Conservation (phyloP, 768 basidiomycete genomes). For the Rhizopogon rudus region DNA sequence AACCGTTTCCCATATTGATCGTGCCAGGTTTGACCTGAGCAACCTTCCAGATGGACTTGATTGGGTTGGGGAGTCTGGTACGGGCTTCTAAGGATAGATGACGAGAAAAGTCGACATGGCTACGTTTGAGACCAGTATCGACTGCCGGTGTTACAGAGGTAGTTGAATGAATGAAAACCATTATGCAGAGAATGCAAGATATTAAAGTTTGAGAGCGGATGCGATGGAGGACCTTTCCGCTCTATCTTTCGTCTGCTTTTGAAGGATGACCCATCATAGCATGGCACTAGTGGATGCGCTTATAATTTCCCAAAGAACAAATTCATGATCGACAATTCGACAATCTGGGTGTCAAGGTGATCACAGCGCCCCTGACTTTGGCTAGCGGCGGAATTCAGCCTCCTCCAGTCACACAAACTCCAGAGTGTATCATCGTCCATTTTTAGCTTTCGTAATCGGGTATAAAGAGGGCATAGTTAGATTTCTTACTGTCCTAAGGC, state of each 20-base stretch:
- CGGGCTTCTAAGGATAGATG: slow-evolving; percentile 31
- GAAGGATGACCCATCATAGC: background rate
- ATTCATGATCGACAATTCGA: background rate
- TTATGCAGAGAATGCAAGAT: slow-evolving; percentile 2
- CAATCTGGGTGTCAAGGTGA: background rate
- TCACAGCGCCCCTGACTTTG: background rate
- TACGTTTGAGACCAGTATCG: slow-evolving; percentile 16
- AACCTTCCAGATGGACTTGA: slow-evolving; percentile 32
- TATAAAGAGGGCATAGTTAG: too few relatives aligned
- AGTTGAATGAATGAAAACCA: slow-evolving; percentile 21
- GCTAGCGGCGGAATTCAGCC: background rate
- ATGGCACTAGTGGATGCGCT: background rate
- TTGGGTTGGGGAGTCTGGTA: slow-evolving; percentile 29
- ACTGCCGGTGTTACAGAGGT: slow-evolving; percentile 7
- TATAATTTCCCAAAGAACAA: background rate
- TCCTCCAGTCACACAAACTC: background rate
- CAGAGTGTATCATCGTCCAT: background rate
- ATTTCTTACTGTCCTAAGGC: too few relatives aligned
- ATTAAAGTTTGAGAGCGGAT: background rate
- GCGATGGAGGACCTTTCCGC: too few relatives aligned
- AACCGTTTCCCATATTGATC: slow-evolving; percentile 35
- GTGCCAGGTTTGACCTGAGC: slow-evolving; percentile 30
- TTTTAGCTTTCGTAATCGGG: too few relatives aligned
- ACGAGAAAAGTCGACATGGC: slow-evolving; percentile 25
- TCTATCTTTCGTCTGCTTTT: background rate